A percentile compares a stretch with the other conserved stretches of the same genome.
These are phyloP conservation scores for Flaveria floridana DNA, from an alignment of 140 eudicot species.

Conservation along the genomic window DNA sequence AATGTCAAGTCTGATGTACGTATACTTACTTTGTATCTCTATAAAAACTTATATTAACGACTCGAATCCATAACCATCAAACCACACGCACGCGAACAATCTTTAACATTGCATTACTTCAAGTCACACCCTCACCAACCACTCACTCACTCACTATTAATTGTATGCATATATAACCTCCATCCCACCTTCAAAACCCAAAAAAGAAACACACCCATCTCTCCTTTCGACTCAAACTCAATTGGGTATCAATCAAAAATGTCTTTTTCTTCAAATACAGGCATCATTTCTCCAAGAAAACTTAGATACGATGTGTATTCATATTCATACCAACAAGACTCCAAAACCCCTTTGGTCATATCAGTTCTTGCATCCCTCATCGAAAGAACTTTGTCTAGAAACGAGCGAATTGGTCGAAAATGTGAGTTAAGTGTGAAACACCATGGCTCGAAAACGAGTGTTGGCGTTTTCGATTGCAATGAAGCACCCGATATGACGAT, in stretches of 20 bases:
- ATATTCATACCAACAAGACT: slow-evolving; percentile 59
- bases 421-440: slow-evolving; percentile 32
- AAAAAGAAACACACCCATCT: slow-evolving; percentile 38
- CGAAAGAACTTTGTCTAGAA: slow-evolving; percentile 71
- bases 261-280: slow-evolving; percentile 43
- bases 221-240: slow-evolving; percentile 26
- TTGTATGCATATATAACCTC: slow-evolving; percentile 29
- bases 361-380: slow-evolving; percentile 89
- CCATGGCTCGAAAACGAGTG: slow-evolving; percentile 34
- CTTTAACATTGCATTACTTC: no score
- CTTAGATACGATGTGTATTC: slow-evolving; percentile 77
- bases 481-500: slow-evolving; percentile 86
- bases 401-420: slow-evolving; percentile 56
- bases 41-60: no score
- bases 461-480: slow-evolving; percentile 56
- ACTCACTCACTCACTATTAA: slow-evolving; percentile 5
- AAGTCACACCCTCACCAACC: slow-evolving; percentile 17
- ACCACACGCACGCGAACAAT: background rate
- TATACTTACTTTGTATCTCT: no score
- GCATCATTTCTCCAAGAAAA: slow-evolving; percentile 79
- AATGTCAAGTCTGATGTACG: no score
- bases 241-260: slow-evolving; percentile 33
- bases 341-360: slow-evolving; percentile 68
- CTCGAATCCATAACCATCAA: no score
- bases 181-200: slow-evolving; percentile 24